Evolutionary conservation across 164 flowering plant species (phyloP).

Genomic region (Amborella trichopoda): DNA sequence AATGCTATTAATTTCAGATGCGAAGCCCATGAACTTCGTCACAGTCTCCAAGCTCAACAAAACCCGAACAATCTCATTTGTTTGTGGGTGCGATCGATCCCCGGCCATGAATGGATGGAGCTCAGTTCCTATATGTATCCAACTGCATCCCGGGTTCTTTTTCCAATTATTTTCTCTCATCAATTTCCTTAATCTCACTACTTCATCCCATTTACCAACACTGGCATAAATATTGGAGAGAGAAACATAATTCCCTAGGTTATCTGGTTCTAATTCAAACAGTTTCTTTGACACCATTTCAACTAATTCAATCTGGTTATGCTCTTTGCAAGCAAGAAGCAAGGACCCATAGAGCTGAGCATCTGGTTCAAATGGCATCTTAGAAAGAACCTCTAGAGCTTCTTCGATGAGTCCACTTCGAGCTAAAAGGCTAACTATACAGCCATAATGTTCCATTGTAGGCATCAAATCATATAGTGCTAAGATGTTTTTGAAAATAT

Average conservation of each 20-base stretch:
- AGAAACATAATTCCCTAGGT: conserved; percentile 47
- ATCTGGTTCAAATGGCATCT: conserved; percentile 42
- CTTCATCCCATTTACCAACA: conserved; percentile 39
- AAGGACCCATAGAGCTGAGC: conserved; percentile 34
- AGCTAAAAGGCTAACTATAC: conserved; percentile 44
- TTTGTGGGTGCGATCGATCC: conserved; percentile 33
- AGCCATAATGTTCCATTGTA: conserved; percentile 48
- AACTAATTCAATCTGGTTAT: conserved; percentile 23
- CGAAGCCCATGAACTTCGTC: conserved; percentile 14
- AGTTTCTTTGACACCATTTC: conserved; percentile 25
- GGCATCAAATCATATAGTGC: conserved; percentile 24
- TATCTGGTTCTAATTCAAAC: conserved; percentile 33
- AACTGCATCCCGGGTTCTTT: conserved; percentile 55
- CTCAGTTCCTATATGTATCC: conserved; percentile 46
- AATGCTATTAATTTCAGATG: neutral
- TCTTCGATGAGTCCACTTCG: conserved; percentile 30
- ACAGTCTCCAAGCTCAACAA: conserved; percentile 23
- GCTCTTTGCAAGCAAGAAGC: conserved; percentile 35
- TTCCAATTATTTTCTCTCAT: conserved; percentile 40
- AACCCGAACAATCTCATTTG: conserved; percentile 17
- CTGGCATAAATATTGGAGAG: conserved; percentile 45
- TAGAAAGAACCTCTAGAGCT: conserved; percentile 23
- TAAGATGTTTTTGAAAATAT: conserved; percentile 30
- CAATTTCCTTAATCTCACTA: conserved; percentile 20
- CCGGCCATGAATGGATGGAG: conserved; percentile 40